phyloP scores from a whole-genome alignment of 352 stramenopile genomes.

The Pythium phragmitis region DNA sequence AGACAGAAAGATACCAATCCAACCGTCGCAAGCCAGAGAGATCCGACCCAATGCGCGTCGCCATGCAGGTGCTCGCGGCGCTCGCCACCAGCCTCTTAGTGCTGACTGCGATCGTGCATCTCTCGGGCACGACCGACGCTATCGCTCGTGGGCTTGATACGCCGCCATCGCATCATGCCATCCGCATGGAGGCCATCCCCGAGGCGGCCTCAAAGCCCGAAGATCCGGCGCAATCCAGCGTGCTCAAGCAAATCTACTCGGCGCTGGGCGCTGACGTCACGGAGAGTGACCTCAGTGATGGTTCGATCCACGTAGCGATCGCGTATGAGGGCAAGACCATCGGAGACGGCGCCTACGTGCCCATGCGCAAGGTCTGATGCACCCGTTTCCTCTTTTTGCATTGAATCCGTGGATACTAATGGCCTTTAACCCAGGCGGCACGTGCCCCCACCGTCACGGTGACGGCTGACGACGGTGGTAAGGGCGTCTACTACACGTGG shows the following conservation, averaged over 20 bases:
- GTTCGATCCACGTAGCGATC: slow-evolving; percentile 6
- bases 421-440: slow-evolving; percentile 23
- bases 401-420: neutral
- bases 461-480: neutral
- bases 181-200: slow-evolving; percentile 8
- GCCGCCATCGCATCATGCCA: neutral
- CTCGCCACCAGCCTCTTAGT: slow-evolving; percentile 12
- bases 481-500: slow-evolving; percentile 46
- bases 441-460: slow-evolving; percentile 35
- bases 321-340: slow-evolving; percentile 10
- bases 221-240: slow-evolving; percentile 8
- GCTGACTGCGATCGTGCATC: slow-evolving; percentile 20
- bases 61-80: slow-evolving; percentile 24
- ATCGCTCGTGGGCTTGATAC: slow-evolving; percentile 16
- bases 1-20: slow-evolving; percentile 5
- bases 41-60: slow-evolving; percentile 9
- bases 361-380: slow-evolving; percentile 20
- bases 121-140: slow-evolving; percentile 21
- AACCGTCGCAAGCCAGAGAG: slow-evolving; percentile 1
- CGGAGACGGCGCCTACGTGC: slow-evolving; percentile 17
- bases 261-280: slow-evolving; percentile 3
- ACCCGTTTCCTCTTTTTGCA: neutral
- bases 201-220: neutral
- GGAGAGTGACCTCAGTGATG: slow-evolving; percentile 11
- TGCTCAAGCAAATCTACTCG: slow-evolving; percentile 19